A percentile compares a stretch with the other conserved stretches of the same genome.
Conservation (phyloP, 768 basidiomycete species). For the Pholiota molesta region DNA sequence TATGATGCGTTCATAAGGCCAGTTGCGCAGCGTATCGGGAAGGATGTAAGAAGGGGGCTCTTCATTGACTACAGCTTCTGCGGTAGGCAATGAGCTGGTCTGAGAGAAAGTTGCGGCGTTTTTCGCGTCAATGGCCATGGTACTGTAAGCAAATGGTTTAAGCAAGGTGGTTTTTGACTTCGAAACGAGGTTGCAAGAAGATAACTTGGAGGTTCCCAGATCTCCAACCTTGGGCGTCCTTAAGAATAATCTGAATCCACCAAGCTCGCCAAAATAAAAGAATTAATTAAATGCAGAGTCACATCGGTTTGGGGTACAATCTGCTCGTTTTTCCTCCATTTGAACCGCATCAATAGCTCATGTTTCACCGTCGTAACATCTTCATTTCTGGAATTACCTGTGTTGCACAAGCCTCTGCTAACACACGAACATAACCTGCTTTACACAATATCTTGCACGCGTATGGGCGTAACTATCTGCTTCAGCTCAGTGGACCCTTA, state of each 20-base stretch:
- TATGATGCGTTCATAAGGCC: slow-evolving; percentile 16
- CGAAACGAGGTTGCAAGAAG: not conserved
- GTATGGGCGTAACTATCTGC: not conserved
- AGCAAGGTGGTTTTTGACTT: not conserved
- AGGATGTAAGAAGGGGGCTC: slow-evolving; percentile 8
- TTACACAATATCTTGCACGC: not conserved
- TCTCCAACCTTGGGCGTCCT: not conserved
- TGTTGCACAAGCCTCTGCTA: not conserved
- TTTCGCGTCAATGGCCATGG: not conserved
- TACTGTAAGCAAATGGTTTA: not conserved
- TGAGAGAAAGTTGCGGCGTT: no score
- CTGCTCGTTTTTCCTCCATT: not conserved
- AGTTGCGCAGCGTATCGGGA: slow-evolving; percentile 13
- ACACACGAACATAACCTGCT: not conserved
- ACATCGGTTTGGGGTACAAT: not conserved
- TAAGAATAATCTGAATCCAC: not conserved
- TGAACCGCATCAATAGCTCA: not conserved
- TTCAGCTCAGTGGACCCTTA: not conserved
- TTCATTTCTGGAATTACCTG: not conserved
- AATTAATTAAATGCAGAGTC: not conserved
- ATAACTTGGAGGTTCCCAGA: not conserved
- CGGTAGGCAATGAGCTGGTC: no score
- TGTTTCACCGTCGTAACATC: not conserved
- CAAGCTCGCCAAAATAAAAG: not conserved
- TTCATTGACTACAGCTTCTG: not conserved